Percentiles rank a stretch among this genome's conserved stretches.
phyloP scores from a whole-genome alignment of 2,329 filamentous ascomycete species.

The Cadophora gregata region DNA sequence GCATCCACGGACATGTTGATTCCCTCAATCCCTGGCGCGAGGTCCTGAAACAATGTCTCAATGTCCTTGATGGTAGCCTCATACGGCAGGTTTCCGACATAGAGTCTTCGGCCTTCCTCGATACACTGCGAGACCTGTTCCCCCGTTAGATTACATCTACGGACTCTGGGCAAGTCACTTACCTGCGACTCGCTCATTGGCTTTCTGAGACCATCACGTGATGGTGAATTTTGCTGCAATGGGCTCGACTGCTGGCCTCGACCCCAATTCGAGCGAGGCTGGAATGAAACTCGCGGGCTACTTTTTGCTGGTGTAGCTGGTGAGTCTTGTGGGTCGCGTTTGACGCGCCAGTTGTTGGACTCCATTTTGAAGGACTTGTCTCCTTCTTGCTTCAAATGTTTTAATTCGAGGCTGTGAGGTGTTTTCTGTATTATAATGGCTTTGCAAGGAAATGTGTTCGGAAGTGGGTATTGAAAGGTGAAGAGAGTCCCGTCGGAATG shows the following conservation, averaged over 20 bases:
- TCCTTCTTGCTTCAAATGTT: background rate
- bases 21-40: constrained; percentile 53
- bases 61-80: constrained; percentile 58
- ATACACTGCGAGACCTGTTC: constrained; percentile 33
- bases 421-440: background rate
- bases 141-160: background rate
- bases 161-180: background rate
- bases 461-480: background rate
- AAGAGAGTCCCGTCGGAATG: background rate
- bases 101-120: constrained; percentile 48
- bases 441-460: background rate
- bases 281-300: background rate
- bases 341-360: constrained; percentile 39
- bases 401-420: background rate
- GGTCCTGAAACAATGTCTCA: constrained; percentile 52
- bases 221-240: constrained; percentile 2
- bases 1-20: constrained; percentile 74
- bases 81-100: constrained; percentile 61
- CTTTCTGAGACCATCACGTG: constrained; percentile 27
- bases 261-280: background rate
- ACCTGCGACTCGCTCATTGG: constrained; percentile 27
- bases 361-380: constrained; percentile 31
- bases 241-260: constrained; percentile 1
- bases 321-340: constrained; percentile 29
- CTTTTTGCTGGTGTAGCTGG: constrained; percentile 5